Evolutionary conservation across 179 eudicot genomes (phyloP).

Genomic region (Actinidia arguta): DNA sequence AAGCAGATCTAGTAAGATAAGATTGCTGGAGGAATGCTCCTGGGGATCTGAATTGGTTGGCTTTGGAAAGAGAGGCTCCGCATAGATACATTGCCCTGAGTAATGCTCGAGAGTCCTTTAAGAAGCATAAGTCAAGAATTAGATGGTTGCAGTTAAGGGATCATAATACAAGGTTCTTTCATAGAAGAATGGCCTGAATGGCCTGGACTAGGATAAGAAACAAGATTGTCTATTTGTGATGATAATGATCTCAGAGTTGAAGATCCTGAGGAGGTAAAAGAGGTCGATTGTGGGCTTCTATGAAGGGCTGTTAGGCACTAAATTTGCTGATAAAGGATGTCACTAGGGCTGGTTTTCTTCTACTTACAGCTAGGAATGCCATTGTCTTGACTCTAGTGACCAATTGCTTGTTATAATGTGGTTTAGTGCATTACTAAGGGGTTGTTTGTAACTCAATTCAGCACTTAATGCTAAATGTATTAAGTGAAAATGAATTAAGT

Average conservation of each 20-base stretch:
- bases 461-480: too few relatives aligned
- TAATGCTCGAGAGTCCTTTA: not conserved
- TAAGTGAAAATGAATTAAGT: too few relatives aligned
- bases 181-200: not conserved
- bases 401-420: too few relatives aligned
- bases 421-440: too few relatives aligned
- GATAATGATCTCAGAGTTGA: not conserved
- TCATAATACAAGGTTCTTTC: not conserved
- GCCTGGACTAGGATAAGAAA: not conserved
- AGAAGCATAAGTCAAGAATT: not conserved
- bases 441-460: too few relatives aligned
- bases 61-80: not conserved
- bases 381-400: too few relatives aligned
- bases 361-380: too few relatives aligned
- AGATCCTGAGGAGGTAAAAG: not conserved
- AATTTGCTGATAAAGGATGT: not conserved
- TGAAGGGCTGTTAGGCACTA: not conserved
- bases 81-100: not conserved
- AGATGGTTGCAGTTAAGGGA: not conserved
- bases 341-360: too few relatives aligned
- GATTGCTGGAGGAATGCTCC: not conserved
- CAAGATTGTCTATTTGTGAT: not conserved
- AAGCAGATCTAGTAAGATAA: not conserved
- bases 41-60: not conserved
- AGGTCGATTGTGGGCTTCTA: not conserved